phyloP scores from a whole-genome alignment of 345 rosid species.

The Eucalyptus polybractea region DNA sequence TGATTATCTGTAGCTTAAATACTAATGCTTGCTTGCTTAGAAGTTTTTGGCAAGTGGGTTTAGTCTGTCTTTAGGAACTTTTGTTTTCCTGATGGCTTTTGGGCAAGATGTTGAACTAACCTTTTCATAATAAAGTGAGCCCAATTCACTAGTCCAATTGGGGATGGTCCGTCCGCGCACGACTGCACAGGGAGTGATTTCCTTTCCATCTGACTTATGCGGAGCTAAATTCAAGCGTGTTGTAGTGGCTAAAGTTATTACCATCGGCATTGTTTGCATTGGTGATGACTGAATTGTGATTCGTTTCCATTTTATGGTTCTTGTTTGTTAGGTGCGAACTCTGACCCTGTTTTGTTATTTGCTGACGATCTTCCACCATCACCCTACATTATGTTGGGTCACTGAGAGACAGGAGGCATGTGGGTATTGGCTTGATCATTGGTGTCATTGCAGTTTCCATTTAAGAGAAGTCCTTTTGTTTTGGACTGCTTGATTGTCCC shows the following conservation, averaged over 20 bases:
- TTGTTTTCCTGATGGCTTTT: not conserved
- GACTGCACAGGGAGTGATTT: not conserved
- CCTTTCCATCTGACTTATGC: not conserved
- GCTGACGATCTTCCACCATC: not conserved
- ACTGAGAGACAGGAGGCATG: not conserved
- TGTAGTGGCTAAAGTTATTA: not conserved
- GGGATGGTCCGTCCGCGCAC: not conserved
- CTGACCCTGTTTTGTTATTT: not conserved
- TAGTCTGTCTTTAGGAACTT: not conserved
- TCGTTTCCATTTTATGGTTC: not conserved
- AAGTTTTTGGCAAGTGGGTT: not conserved
- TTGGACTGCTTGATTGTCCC: not conserved
- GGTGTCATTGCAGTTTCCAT: not conserved
- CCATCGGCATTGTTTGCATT: not conserved
- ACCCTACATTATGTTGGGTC: not conserved
- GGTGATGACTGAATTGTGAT: not conserved
- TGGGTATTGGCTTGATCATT: not conserved
- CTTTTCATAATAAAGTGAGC: not conserved
- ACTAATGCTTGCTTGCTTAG: not conserved
- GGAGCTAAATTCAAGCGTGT: not conserved
- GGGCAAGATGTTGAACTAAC: not conserved
- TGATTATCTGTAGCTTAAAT: not conserved
- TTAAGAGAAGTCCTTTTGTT: not conserved
- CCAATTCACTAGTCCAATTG: not conserved
- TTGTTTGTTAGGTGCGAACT: not conserved